Percentiles rank a stretch among this genome's conserved stretches.
These are phyloP conservation scores for Platanthera zijinensis DNA, from an alignment of 106 monocot species.

Conservation along the genomic window DNA sequence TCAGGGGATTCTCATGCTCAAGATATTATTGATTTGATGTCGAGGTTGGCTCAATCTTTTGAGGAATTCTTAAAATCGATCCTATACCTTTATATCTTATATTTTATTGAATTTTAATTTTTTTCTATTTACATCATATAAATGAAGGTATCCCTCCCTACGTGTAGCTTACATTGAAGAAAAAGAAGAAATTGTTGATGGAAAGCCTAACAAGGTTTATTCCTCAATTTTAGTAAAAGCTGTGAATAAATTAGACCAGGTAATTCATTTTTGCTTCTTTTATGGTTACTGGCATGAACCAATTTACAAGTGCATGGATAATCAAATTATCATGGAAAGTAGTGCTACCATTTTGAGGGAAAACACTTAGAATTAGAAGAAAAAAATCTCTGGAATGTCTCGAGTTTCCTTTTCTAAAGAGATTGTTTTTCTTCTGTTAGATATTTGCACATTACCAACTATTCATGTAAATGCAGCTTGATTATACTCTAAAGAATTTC, in stretches of 20 bases:
- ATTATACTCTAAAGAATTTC: not conserved
- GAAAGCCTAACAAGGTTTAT: constrained; percentile 39
- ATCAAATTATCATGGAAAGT: not conserved
- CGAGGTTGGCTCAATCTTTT: constrained; percentile 18
- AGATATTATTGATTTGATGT: constrained; percentile 74
- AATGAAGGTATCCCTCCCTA: constrained; percentile 55
- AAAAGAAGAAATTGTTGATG: constrained; percentile 39
- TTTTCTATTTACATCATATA: not conserved
- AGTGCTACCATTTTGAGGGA: not conserved
- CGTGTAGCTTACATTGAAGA: constrained; percentile 73
- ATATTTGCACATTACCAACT: not conserved
- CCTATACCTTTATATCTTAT: not conserved
- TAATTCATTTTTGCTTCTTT: constrained; percentile 19
- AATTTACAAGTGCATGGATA: not conserved
- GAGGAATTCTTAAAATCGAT: not conserved
- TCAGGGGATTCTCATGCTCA: constrained; percentile 55
- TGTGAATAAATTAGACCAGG: constrained; percentile 60
- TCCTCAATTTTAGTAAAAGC: constrained; percentile 62
- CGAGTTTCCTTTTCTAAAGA: not conserved
- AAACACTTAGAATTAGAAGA: not conserved
- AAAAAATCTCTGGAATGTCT: not conserved
- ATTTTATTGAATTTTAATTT: not conserved
- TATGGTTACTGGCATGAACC: not conserved
- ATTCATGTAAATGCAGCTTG: not conserved
- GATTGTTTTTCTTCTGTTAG: not conserved